Percentiles rank a stretch among this genome's conserved stretches.
These are phyloP conservation scores for Kwoniella dendrophila DNA, from an alignment of 768 basidiomycete species.

Conservation along the genomic window DNA sequence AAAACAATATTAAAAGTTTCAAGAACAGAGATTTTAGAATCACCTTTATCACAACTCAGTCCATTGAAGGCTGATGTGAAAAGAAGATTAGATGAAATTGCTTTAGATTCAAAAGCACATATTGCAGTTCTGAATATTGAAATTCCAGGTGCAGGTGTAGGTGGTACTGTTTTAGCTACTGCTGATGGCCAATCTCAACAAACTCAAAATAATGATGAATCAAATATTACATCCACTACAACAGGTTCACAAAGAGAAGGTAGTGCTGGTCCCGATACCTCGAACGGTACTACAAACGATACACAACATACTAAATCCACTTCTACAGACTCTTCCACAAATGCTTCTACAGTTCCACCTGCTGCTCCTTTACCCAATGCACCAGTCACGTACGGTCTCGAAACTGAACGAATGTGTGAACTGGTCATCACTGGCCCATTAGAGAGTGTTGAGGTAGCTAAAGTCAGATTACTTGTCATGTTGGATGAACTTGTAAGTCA, in stretches of 20 bases:
- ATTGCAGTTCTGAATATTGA: constrained; percentile 86
- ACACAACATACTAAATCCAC: constrained; percentile 35
- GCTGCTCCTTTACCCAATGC: constrained; percentile 20
- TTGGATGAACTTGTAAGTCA: constrained; percentile 84
- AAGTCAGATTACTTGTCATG: constrained; percentile 87
- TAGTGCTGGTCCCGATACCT: constrained; percentile 19
- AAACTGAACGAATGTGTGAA: constrained; percentile 91
- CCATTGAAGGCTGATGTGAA: constrained; percentile 78
- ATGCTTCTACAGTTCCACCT: constrained; percentile 7
- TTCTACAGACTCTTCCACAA: constrained; percentile 61
- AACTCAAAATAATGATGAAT: constrained; percentile 1
- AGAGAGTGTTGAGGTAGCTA: constrained; percentile 86
- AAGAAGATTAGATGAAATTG: constrained; percentile 87
- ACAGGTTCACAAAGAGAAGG: constrained; percentile 55
- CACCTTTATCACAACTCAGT: constrained; percentile 63
- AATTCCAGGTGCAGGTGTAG: constrained; percentile 19
- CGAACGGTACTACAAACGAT: not conserved
- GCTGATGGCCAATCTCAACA: constrained; percentile 26
- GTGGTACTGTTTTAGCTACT: constrained; percentile 27
- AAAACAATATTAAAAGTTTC: constrained; percentile 85
- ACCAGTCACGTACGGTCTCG: constrained; percentile 81
- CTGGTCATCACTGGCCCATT: constrained; percentile 81
- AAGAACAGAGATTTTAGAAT: constrained; percentile 89
- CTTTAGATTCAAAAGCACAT: constrained; percentile 85
- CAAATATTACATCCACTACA: not conserved